Conservation (phyloP, 2,329 filamentous ascomycete genomes). For the Scedosporium dehoogii region DNA sequence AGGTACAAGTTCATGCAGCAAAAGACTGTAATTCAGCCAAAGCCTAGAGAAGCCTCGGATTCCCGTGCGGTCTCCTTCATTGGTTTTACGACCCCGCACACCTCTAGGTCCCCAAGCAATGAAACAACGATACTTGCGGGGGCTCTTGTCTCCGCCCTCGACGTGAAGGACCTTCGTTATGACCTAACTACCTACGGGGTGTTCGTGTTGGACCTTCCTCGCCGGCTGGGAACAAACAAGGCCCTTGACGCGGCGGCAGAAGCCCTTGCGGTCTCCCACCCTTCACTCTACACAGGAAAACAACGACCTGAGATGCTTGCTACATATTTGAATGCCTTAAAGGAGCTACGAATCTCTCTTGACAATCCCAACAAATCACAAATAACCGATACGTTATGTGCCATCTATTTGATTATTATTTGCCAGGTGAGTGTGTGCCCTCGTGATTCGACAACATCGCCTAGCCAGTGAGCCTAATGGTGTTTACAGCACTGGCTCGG, state of each 20-base stretch:
- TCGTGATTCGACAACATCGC: background rate
- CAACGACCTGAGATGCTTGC: slow-evolving; percentile 13
- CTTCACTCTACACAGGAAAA: slow-evolving; percentile 13
- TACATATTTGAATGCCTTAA: slow-evolving; percentile 21
- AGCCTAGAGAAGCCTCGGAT: background rate
- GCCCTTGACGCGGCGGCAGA: slow-evolving; percentile 30
- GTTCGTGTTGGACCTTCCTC: slow-evolving; percentile 33
- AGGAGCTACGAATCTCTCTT: slow-evolving; percentile 16
- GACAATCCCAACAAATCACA: slow-evolving; percentile 17
- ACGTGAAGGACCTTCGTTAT: slow-evolving; percentile 32
- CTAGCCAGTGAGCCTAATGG: slow-evolving; percentile 10
- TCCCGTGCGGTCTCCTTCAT: background rate
- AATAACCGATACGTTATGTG: slow-evolving; percentile 24
- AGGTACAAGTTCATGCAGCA: slow-evolving; percentile 39
- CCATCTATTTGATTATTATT: slow-evolving; percentile 26
- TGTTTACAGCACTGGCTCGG: slow-evolving; percentile 17
- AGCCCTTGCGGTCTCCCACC: slow-evolving; percentile 17
- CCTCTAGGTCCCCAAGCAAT: background rate
- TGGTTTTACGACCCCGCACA: background rate
- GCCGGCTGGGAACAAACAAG: slow-evolving; percentile 31
- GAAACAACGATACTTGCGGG: slow-evolving; percentile 8
- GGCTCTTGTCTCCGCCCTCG: slow-evolving; percentile 20
- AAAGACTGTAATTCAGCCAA: background rate
- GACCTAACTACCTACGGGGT: slow-evolving; percentile 35
- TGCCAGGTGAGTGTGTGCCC: slow-evolving; percentile 17